Percentiles rank a stretch among this genome's conserved stretches.
Conservation (phyloP, 192 early-diverging fungal species). For the Kappamyces sp. region DNA sequence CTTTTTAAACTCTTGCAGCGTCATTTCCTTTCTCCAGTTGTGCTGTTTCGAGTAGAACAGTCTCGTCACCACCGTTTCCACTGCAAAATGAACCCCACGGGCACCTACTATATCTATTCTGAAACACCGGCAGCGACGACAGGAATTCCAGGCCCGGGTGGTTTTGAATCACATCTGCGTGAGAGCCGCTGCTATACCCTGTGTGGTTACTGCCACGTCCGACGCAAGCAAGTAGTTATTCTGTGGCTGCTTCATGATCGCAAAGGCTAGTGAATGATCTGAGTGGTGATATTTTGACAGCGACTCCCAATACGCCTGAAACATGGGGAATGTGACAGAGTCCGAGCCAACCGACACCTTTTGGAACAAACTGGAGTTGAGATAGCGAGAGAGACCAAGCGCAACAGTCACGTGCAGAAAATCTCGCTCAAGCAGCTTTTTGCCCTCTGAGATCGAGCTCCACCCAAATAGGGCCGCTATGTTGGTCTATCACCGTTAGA, state of each 20-base stretch:
- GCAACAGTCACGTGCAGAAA: slow-evolving; percentile 16
- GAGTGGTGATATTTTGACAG: slow-evolving; percentile 1
- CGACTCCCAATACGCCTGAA: slow-evolving; percentile 25
- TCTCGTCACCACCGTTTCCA: slow-evolving; percentile 83
- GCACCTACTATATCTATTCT: slow-evolving; percentile 70
- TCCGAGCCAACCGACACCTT: slow-evolving; percentile 12
- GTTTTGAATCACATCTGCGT: slow-evolving; percentile 71
- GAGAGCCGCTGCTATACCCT: background rate
- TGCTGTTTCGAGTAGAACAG: slow-evolving; percentile 74
- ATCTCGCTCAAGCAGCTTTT: slow-evolving; percentile 12
- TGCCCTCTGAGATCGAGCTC: background rate
- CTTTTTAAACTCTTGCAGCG: slow-evolving; percentile 68
- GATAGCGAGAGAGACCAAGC: slow-evolving; percentile 14
- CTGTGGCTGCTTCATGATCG: background rate
- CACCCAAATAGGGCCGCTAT: background rate
- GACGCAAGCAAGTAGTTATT: background rate
- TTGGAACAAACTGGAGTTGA: slow-evolving; percentile 25
- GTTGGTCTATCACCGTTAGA: background rate
- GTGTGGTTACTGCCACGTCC: background rate
- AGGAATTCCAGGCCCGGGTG: slow-evolving; percentile 88
- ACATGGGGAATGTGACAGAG: slow-evolving; percentile 6
- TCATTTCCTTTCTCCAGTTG: slow-evolving; percentile 66
- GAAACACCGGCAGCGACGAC: slow-evolving; percentile 70
- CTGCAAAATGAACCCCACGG: slow-evolving; percentile 25
- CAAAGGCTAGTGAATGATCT: background rate